Evolutionary conservation across 495 filamentous ascomycete genomes (phyloP), one percentile per base, ranked within the genome.

Genomic region (Neurospora terricola): DNA sequence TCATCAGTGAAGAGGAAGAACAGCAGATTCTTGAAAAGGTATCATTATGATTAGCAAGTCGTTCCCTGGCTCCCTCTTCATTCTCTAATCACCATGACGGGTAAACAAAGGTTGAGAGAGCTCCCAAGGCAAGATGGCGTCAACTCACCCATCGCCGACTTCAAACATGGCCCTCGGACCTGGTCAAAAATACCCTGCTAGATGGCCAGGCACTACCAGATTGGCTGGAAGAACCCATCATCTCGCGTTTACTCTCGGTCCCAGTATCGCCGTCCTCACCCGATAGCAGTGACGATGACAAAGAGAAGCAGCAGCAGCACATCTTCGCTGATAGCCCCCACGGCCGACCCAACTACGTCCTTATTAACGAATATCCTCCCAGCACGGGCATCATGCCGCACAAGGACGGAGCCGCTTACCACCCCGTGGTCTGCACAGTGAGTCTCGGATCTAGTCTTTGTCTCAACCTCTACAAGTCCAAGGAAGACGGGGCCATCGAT

Each of bases 341-440:
- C 76, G 73, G 82, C 11, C 84, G 81, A 4, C 94, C 95, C 38
- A 99, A 99, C 74, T 96, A 99, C 84, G 92, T 96, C 68, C 86
- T 99, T 21, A 88, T 98, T 48, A 99, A 99, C 77, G 94, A 98
- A 81, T 99, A 99, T 81, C 82, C 81, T 1, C 90, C 93, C 0
- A 93, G 93, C 1, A 91, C 97, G 75, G 96, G 96, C 8, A 99
- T 98, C 74, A 95, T 98, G 92, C 89, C 94, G 71, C 96, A 99
- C 78, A 94, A 99, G 82, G 96, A 99, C 77, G 96, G 96, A 1
- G 80, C 86, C 2, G 94, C 95, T 1, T 99, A 99, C 78, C 85
- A 91, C 75, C 91, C 92, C 3, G 87, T 96, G 37, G 95, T 98
- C 5, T 94, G 93, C 54, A 98, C 96, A 5, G 90, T 99, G 69